These are phyloP conservation scores for Bruguiera parviflora DNA, from an alignment of 345 rosid genomes.

Conservation along the genomic window DNA sequence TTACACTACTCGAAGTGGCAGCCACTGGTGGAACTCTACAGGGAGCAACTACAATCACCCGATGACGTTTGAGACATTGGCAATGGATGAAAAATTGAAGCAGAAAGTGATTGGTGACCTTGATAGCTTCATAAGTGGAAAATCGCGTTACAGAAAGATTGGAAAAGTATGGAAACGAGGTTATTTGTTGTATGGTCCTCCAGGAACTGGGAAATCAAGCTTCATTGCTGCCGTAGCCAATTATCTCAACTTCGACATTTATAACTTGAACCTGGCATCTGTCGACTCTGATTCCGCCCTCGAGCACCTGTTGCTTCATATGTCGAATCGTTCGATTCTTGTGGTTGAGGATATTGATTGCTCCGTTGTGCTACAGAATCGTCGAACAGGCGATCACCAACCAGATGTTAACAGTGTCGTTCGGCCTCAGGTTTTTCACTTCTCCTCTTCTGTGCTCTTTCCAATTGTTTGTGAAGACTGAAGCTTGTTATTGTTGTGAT, in stretches of 20 bases:
- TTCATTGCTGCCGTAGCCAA: slow-evolving; percentile 47
- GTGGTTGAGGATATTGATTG: slow-evolving; percentile 53
- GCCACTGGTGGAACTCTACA: slow-evolving; percentile 29
- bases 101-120: slow-evolving; percentile 29
- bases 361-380: slow-evolving; percentile 34
- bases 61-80: slow-evolving; percentile 37
- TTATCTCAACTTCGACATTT: slow-evolving; percentile 38
- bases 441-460: not conserved
- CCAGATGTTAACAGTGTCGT: not conserved
- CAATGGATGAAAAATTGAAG: slow-evolving; percentile 41
- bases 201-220: slow-evolving; percentile 45
- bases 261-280: slow-evolving; percentile 31
- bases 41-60: slow-evolving; percentile 38
- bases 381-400: slow-evolving; percentile 13
- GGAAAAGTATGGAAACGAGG: slow-evolving; percentile 39
- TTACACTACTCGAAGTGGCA: slow-evolving; percentile 18
- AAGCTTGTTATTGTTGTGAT: not conserved
- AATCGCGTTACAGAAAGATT: slow-evolving; percentile 29
- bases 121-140: slow-evolving; percentile 25
- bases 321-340: slow-evolving; percentile 40
- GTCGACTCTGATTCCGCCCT: slow-evolving; percentile 31
- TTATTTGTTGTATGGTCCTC: slow-evolving; percentile 37
- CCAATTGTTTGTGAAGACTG: no score
- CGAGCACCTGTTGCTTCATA: slow-evolving; percentile 32
- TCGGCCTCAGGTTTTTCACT: slow-evolving; percentile 9